Conservation (phyloP, 2,329 filamentous ascomycete genomes). For the Colletotrichum salicis region DNA sequence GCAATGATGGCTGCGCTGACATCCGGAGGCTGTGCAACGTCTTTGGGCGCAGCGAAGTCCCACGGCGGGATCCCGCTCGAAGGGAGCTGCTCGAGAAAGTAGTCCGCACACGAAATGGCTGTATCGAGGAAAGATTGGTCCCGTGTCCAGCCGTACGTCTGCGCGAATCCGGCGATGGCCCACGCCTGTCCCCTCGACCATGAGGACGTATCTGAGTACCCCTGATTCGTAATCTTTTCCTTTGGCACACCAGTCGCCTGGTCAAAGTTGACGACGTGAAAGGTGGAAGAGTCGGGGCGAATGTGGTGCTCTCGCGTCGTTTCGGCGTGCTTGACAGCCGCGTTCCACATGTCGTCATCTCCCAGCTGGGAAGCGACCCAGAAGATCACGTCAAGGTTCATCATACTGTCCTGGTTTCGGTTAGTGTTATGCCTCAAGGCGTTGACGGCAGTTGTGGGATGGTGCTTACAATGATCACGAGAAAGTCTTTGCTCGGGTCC, state of each 20-base stretch:
- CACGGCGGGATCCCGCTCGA: conserved; percentile 55
- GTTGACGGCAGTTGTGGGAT: not conserved
- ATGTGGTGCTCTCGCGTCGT: conserved; percentile 53
- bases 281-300: conserved; percentile 48
- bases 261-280: conserved; percentile 59
- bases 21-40: conserved; percentile 45
- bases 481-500: conserved; percentile 48
- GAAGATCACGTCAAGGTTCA: conserved; percentile 56
- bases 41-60: conserved; percentile 56
- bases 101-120: conserved; percentile 54
- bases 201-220: conserved; percentile 53
- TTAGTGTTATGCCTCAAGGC: not conserved
- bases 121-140: conserved; percentile 54
- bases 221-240: conserved; percentile 58
- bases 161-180: conserved; percentile 58
- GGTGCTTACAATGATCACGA: conserved; percentile 53
- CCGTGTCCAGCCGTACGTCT: conserved; percentile 58
- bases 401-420: conserved; percentile 47
- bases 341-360: conserved; percentile 43
- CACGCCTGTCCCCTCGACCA: conserved; percentile 62
- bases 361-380: conserved; percentile 49
- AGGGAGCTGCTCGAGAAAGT: conserved; percentile 54
- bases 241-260: conserved; percentile 50
- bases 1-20: conserved; percentile 51
- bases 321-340: conserved; percentile 52